Conservation (phyloP, 1,284 basidiomycete genomes). For the Meripilus lineatus region DNA sequence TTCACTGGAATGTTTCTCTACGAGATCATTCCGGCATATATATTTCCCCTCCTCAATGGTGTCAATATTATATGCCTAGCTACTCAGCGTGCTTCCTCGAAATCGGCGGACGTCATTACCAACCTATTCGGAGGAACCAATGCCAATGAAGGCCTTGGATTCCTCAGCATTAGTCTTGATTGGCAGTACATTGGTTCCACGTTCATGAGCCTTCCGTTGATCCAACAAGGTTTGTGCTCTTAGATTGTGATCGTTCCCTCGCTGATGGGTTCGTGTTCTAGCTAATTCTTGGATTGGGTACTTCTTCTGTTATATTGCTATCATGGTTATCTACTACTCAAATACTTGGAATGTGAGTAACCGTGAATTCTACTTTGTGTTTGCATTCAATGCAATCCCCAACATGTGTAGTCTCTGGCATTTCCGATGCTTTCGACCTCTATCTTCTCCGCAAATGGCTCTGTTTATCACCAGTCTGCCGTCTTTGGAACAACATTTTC, state of each 20-base stretch:
- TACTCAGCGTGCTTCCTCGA: constrained; percentile 40
- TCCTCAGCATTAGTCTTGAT: constrained; percentile 52
- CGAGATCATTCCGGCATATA: constrained; percentile 56
- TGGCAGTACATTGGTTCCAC: constrained; percentile 63
- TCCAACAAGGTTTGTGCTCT: constrained; percentile 43
- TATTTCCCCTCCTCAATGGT: constrained; percentile 56
- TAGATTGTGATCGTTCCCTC: background rate
- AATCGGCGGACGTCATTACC: constrained; percentile 45
- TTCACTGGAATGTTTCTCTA: constrained; percentile 52
- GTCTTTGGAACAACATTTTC: constrained; percentile 48
- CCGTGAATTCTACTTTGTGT: no score
- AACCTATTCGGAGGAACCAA: constrained; percentile 59
- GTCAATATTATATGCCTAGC: constrained; percentile 54
- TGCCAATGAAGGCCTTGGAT: constrained; percentile 60
- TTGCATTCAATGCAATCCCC: no score
- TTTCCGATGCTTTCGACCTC: constrained; percentile 65
- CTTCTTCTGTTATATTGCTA: constrained; percentile 46
- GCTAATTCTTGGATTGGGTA: constrained; percentile 57
- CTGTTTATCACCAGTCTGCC: constrained; percentile 48
- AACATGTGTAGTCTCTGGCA: constrained; percentile 34
- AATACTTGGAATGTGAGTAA: constrained; percentile 54
- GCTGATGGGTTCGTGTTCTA: constrained; percentile 17
- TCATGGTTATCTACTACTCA: constrained; percentile 56
- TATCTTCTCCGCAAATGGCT: constrained; percentile 53
- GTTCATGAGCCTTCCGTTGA: constrained; percentile 45